Percentiles rank a stretch among this genome's conserved stretches.
These are phyloP conservation scores for Amylostereum chailletii DNA, from an alignment of 1,284 basidiomycete genomes.

Conservation along the genomic window DNA sequence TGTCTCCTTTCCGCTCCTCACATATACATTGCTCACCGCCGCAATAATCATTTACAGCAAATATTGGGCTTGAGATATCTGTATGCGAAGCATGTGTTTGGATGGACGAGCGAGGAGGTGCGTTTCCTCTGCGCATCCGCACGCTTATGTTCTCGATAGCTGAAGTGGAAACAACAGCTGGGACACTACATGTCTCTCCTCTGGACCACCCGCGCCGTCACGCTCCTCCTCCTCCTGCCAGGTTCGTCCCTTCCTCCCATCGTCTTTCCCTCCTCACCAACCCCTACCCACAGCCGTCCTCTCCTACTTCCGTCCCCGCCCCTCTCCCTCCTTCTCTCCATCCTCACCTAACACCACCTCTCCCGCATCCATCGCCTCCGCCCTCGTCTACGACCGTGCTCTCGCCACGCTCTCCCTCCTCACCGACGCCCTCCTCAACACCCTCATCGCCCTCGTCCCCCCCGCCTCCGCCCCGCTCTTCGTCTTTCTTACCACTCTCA, in stretches of 20 bases:
- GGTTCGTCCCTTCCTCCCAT: slow-evolving; percentile 22
- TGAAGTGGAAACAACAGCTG: slow-evolving; percentile 21
- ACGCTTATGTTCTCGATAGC: neutral
- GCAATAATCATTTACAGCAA: slow-evolving; percentile 24
- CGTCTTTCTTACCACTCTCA: slow-evolving; percentile 23
- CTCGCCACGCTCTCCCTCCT: slow-evolving; percentile 35
- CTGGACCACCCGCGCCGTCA: slow-evolving; percentile 38
- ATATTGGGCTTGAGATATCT: slow-evolving; percentile 44
- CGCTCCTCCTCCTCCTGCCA: slow-evolving; percentile 38
- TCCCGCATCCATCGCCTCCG: slow-evolving; percentile 21
- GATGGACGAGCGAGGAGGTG: slow-evolving; percentile 38
- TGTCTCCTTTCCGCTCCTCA: neutral
- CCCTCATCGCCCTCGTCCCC: slow-evolving; percentile 13
- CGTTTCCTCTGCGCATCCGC: neutral
- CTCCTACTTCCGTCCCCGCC: slow-evolving; percentile 9
- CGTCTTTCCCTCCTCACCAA: neutral
- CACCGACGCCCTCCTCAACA: slow-evolving; percentile 23
- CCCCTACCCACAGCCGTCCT: slow-evolving; percentile 8
- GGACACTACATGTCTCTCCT: slow-evolving; percentile 44
- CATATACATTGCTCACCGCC: neutral
- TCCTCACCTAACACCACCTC: neutral
- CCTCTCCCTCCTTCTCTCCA: neutral
- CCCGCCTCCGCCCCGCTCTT: slow-evolving; percentile 33
- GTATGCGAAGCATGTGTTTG: slow-evolving; percentile 42
- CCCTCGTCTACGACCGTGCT: slow-evolving; percentile 34